Evolutionary conservation across 2,329 filamentous ascomycete species (phyloP), one percentile per base, ranked within the genome.

Genomic region (Fusarium sp.): DNA sequence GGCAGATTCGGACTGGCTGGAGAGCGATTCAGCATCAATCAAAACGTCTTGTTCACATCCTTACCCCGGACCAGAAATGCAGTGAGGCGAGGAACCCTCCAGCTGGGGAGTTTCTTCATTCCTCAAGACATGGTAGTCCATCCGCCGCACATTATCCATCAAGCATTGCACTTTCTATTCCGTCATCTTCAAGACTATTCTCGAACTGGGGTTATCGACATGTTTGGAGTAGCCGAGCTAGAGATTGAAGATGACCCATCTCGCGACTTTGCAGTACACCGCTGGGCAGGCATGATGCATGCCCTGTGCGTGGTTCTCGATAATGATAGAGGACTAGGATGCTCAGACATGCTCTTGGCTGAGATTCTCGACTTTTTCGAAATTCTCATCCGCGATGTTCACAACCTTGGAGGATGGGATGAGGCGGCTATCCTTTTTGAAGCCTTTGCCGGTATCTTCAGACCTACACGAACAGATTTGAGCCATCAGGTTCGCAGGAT

Each of bases 281-380:
- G 47, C 2, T 75, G 72, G 74, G 65, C 58, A 2, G 42, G 45
- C 7, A 68, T 54, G 32, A 59, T 72, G 47, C 63, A 73, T 51
- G 69, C 65, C 28, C 23, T 79, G 18, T 78, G 74, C 55, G 63
- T 77, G 18, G 62, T 78, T 10, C 69, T 79, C 11, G 72, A 76
- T 34, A 71, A 75, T 27, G 68, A 72, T 32, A 55, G 51, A 16
- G 73, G 72, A 5, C 56, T 79, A 3, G 77, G 76, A 9, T 79
- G 76, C 47, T 76, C 76, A 18, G 60, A 71, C 4, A 49, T 32
- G 27, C 63, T 79, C 21, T 71, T 77, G 5, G 42, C 56, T 10
- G 60, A 63, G 18, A 59, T 79, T 21, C 66, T 74, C 11, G 53
- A 60, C 30, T 76, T 78, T 32, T 63, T 78, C 20, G 51, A 73